Evolutionary conservation across 164 flowering plant species (phyloP), one percentile per base, ranked within the genome.

Genomic region (Magnolia changhungtana): DNA sequence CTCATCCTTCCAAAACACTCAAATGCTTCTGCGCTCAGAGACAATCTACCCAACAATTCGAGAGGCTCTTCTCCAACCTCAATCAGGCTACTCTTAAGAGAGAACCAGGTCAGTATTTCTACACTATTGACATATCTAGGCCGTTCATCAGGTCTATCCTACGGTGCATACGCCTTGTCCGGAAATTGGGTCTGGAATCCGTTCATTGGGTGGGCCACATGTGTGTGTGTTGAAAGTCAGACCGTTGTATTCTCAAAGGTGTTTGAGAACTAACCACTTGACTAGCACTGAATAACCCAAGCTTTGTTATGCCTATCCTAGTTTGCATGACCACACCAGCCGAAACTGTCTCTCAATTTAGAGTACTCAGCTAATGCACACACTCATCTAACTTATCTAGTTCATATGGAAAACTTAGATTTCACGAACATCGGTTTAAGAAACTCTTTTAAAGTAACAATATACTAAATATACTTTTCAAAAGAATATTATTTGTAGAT

Each of bases 51-150:
- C 76, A 78, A 55, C 74, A 82, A 20, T 80, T 88, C 27, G 92
- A 91, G 84, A 87, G 97, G 85, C 87, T 92, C 71, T 92, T 94
- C 76, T 94, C 98, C 0, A 94, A 94, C 77, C 86, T 94, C 11
- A 94, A 94, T 78, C 96, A 86, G 80, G 90, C 84, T 77, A 89
- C 96, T 3, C 55, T 94, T 72, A 92, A 88, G 82, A 83, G 93
- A 78, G 96, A 94, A 78, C 90, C 94, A 63, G 98, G 98, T 93
- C 72, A 3, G 10, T 16, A 13, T 20, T 4, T 70, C 50, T 45
- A 59, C 71, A 7, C 19, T 18, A 20, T 6, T 45, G 63, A 10
- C n/a, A 52, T 20, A 55, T 55, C 61, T 19, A 11, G 3, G 61
- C 61, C 61, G 61, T 55, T 16, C 16, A 55, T 55, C 13, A 2